phyloP scores from a whole-genome alignment of 306 rosid genomes.

The Medicago arabica region DNA sequence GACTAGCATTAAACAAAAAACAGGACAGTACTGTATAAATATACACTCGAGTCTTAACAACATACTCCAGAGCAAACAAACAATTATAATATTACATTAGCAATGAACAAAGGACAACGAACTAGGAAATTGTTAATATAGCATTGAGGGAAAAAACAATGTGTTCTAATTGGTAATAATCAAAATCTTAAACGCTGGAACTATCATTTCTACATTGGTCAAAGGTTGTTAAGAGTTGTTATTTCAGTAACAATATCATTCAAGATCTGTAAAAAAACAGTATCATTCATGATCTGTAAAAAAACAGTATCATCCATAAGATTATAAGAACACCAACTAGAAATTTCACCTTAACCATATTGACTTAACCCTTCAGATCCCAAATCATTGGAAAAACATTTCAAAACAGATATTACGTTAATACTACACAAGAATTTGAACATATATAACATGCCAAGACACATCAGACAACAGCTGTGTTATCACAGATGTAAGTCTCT shows the following conservation, averaged over 20 bases:
- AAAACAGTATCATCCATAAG: neutral
- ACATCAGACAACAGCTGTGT: conserved; percentile 7
- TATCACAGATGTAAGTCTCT: conserved; percentile 12
- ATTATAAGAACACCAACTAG: neutral
- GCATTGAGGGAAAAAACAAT: neutral
- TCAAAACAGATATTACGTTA: neutral
- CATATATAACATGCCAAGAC: conserved; percentile 3
- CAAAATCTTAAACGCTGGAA: neutral
- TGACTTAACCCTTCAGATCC: neutral
- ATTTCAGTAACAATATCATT: neutral
- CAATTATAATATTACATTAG: neutral
- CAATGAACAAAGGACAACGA: neutral
- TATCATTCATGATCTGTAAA: too few relatives aligned
- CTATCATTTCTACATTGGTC: neutral
- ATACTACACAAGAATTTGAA: neutral
- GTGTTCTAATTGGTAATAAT: neutral
- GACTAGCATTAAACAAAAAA: too few relatives aligned
- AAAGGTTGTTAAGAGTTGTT: too few relatives aligned
- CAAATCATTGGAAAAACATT: neutral
- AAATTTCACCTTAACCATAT: neutral
- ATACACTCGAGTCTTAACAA: too few relatives aligned
- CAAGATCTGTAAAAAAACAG: neutral
- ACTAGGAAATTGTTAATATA: conserved; percentile 13
- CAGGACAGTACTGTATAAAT: too few relatives aligned
- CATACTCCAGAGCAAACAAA: too few relatives aligned